Evolutionary conservation across 208 protist species (phyloP).

Genomic region (Leishmania tarentolae): DNA sequence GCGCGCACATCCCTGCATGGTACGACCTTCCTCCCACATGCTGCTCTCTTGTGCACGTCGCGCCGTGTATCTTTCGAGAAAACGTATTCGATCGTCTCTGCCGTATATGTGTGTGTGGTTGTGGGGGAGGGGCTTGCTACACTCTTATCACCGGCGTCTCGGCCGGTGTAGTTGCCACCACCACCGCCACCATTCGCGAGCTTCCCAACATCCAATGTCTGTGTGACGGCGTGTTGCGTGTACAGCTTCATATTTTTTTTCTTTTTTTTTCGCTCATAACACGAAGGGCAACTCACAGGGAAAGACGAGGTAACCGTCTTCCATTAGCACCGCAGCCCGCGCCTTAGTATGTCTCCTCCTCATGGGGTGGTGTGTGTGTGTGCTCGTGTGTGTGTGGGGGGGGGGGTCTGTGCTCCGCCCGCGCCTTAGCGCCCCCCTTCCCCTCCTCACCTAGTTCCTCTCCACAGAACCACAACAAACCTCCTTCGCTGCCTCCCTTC

Average conservation of each 20-base stretch:
- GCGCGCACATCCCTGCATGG: neutral
- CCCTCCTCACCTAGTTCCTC: neutral
- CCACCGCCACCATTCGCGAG: too few relatives aligned
- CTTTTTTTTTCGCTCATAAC: too few relatives aligned
- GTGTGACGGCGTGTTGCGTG: too few relatives aligned
- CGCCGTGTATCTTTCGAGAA: neutral
- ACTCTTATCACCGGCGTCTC: too few relatives aligned
- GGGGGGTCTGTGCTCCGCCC: neutral
- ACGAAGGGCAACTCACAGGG: neutral
- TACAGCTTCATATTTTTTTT: too few relatives aligned
- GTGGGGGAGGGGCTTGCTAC: too few relatives aligned
- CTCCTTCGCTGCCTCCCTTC: neutral
- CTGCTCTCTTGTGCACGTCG: neutral
- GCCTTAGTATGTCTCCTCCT: neutral
- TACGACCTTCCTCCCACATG: neutral
- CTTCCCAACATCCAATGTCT: too few relatives aligned
- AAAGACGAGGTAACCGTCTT: neutral
- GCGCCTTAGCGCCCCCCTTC: neutral
- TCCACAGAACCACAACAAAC: neutral
- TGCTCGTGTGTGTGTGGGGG: neutral
- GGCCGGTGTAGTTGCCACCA: too few relatives aligned
- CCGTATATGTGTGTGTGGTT: too few relatives aligned
- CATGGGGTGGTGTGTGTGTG: neutral
- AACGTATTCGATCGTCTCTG: neutral
- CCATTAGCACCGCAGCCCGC: neutral